phyloP scores from a whole-genome alignment of 805 yeast species.

The Monosporozyma aerobia region DNA sequence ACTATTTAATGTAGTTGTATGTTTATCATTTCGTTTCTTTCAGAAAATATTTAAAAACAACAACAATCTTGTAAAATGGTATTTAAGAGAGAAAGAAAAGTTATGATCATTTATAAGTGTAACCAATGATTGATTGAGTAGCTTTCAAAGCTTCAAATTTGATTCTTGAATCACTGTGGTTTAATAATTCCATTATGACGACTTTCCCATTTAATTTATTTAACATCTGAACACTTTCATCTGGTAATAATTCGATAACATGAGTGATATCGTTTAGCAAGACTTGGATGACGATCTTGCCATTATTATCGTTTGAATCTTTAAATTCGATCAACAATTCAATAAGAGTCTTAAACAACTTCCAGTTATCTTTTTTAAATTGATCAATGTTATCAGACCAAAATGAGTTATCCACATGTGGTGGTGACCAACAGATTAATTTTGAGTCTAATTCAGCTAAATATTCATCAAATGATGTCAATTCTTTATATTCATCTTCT shows the following conservation, averaged over 20 bases:
- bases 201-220: conserved; percentile 57
- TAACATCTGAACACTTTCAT: conserved; percentile 45
- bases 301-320: conserved; percentile 29
- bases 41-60: background rate
- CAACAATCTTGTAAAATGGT: background rate
- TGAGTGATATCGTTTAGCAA: conserved; percentile 60
- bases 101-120: conserved; percentile 37
- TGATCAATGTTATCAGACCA: conserved; percentile 76
- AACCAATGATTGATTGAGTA: conserved; percentile 87
- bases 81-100: no score
- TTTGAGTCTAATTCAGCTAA: conserved; percentile 73
- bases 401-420: conserved; percentile 79
- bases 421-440: conserved; percentile 79
- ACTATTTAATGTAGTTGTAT: background rate
- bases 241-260: conserved; percentile 49
- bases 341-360: conserved; percentile 54
- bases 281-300: conserved; percentile 41
- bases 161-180: conserved; percentile 72
- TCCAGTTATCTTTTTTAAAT: conserved; percentile 74
- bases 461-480: conserved; percentile 91
- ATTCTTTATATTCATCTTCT: conserved; percentile 60
- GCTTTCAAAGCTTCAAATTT: conserved; percentile 93
- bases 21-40: background rate
- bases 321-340: conserved; percentile 36
- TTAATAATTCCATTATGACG: conserved; percentile 76